Base-by-base conservation (phyloP, 495 filamentous ascomycete species). In the Neurospora sublineolata region DNA sequence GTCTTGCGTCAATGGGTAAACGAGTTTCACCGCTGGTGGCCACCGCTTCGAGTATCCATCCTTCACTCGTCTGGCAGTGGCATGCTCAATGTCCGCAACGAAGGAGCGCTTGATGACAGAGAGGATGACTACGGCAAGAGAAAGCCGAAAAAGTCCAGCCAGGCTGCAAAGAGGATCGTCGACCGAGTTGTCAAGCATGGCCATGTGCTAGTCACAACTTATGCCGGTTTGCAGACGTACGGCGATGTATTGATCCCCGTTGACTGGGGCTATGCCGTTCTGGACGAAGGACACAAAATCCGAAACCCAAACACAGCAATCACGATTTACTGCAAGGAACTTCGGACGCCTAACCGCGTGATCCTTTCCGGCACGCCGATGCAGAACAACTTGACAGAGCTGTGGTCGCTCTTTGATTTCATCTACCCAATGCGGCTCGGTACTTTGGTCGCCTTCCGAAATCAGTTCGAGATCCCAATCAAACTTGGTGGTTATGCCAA, bases 321-420 rank as follows among this genome's bases (percentile, higher is more conserved):
- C 71, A 97, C 95, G 0, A 91, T 97, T 67, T 90, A 92, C 75
- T 97, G 92, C 85, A 98, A 98, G 78, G 92, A 96, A 76, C 84
- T 99, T 16, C 86, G 89, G 39, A 98, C 95, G 8, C 85, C 89
- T 4, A 94, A 98, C 77, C 89, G 95, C 36, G 84, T 98, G 68
- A 98, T 99, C 72, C 84, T 98, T 6, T 97, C 95, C 0, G 95
- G 95, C 9, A 99, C 95, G 1, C 95, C 95, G 1, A 97, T 99
- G 76, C 95, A 99, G 79, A 99, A 99, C 81, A 99, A 98, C 79
- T 91, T 99, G 23, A 86, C 97, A 9, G 95, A 99, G 77, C 85
- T 99, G n/a, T 99, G 95, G 95, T 98, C 96, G 0, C 87, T 99
- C 8, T 97, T 98, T 76, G 95, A 99, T 78, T 99, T 97, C 76